These are phyloP conservation scores for Neurospora sp. DNA, from an alignment of 2,329 filamentous ascomycete genomes.

Conservation along the genomic window DNA sequence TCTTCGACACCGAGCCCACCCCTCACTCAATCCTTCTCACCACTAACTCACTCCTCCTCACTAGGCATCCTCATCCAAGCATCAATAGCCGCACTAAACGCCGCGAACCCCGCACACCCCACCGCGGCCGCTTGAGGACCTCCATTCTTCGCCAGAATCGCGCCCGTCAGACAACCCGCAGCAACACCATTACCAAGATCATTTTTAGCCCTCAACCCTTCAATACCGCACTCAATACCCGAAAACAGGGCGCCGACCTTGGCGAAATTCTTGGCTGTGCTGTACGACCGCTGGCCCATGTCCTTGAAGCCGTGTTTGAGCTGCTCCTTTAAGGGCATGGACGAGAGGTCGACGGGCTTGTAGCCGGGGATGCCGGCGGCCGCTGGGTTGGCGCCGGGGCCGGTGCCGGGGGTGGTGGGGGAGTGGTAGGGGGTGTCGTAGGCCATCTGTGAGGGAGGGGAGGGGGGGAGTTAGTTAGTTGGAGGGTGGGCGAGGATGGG, in stretches of 20 bases:
- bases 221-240: constrained; percentile 92
- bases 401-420: constrained; percentile 21
- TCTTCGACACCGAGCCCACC: too few species aligned
- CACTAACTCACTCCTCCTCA: constrained; percentile 41
- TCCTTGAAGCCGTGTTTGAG: constrained; percentile 81
- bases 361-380: constrained; percentile 27
- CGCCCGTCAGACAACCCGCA: constrained; percentile 85
- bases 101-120: constrained; percentile 88
- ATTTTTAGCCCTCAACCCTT: constrained; percentile 87
- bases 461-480: not conserved
- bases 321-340: constrained; percentile 77
- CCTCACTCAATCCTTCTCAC: too few species aligned
- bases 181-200: constrained; percentile 80
- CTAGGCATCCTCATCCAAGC: constrained; percentile 75
- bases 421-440: constrained; percentile 85
- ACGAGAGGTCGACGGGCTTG: constrained; percentile 30
- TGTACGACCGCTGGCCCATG: constrained; percentile 78
- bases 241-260: constrained; percentile 85
- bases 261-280: constrained; percentile 88
- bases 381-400: constrained; percentile 13
- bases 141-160: constrained; percentile 73
- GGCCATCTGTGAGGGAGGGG: constrained; percentile 63
- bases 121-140: constrained; percentile 82
- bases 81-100: constrained; percentile 87
- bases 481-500: too few species aligned